Evolutionary conservation across 768 basidiomycete species (phyloP).

Genomic region (Lactarius sanguifluus): DNA sequence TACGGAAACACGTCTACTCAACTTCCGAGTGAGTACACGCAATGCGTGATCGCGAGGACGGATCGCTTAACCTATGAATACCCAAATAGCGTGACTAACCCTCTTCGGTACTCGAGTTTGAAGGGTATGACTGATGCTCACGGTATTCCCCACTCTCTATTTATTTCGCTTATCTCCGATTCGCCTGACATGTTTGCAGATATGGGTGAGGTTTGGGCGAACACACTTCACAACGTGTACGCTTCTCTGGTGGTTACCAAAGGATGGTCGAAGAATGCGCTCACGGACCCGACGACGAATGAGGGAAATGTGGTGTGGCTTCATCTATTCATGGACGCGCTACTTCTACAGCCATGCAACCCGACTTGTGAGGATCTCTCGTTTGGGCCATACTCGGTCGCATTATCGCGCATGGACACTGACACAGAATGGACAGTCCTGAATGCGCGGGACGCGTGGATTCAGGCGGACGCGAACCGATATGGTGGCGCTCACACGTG

Average conservation of each 20-base stretch:
- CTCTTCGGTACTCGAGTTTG: constrained; percentile 45
- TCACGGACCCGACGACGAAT: too few relatives aligned
- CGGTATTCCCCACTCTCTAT: constrained; percentile 34
- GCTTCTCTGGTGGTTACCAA: too few relatives aligned
- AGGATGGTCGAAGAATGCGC: too few relatives aligned
- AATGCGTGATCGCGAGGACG: constrained; percentile 31
- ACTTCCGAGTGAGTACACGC: constrained; percentile 44
- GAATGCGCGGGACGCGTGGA: constrained; percentile 50
- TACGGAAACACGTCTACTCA: constrained; percentile 59
- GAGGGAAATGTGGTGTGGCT: too few relatives aligned
- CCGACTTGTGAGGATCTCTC: constrained; percentile 45
- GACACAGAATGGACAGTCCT: constrained; percentile 37
- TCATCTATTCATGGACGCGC: constrained; percentile 50
- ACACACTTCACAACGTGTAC: too few relatives aligned
- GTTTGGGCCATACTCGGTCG: not conserved
- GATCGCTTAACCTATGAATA: constrained; percentile 3
- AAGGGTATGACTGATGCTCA: constrained; percentile 47
- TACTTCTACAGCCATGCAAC: constrained; percentile 47
- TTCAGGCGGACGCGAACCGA: constrained; percentile 52
- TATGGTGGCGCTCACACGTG: constrained; percentile 48
- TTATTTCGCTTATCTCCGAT: not conserved
- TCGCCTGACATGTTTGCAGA: constrained; percentile 30
- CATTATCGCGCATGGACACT: not conserved
- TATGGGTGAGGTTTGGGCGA: constrained; percentile 61
- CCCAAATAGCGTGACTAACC: constrained; percentile 37